Base-by-base conservation (phyloP, 1,284 basidiomycete genomes). In the Pseudozyma sp. region DNA sequence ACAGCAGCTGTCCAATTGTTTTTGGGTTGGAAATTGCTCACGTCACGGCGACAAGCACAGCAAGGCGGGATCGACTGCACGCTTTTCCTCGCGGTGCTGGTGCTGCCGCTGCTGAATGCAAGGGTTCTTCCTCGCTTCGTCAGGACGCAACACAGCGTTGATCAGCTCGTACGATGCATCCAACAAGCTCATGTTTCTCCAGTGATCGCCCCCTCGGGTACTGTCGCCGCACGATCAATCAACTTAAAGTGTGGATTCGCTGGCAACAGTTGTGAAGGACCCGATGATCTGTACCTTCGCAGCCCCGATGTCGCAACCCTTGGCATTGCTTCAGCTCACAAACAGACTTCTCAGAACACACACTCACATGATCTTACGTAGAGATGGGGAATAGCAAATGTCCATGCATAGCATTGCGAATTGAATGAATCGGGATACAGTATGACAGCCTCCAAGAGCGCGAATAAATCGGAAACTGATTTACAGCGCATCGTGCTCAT, bases 401-500 rank as follows among this genome's bases (percentile, higher is more conserved):
- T 64, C 67, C 67, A 53, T 64, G 62, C 47, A 66, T 57, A 49
- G 47, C 40, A 64, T 56, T 63, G 54, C 59, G 48, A 61, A 31
- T 29, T 17, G 31, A 39, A n/a, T 37, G 9, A 37, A 7, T 10
- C 13, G 49, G 49, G 17, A 33, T 8, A 45, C 10, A 34, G 34
- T 46, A 52, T 24, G 19, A 24, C 19, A 14, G 33, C 16, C n/a
- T 33, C n/a, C 46, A 33, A 47, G 31, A 37, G 35, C 35, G 35
- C 8, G 14, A 37, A 9, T 9, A 2, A 17, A 13, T 29, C 24
- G 43, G 5, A 19, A 44, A 24, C 39, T 33, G 9, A 2, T 37
- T 59, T 35, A 72, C 40, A 72, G 50, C 33, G 60, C 59, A 55
- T 72, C 69, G 49, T 72, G 68, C 30, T 52, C 47, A 33, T 55